A percentile compares a stretch with the other conserved stretches of the same genome.
These are phyloP conservation scores for Xenoacremonium recifei DNA, from an alignment of 2,329 filamentous ascomycete species.

Conservation along the genomic window DNA sequence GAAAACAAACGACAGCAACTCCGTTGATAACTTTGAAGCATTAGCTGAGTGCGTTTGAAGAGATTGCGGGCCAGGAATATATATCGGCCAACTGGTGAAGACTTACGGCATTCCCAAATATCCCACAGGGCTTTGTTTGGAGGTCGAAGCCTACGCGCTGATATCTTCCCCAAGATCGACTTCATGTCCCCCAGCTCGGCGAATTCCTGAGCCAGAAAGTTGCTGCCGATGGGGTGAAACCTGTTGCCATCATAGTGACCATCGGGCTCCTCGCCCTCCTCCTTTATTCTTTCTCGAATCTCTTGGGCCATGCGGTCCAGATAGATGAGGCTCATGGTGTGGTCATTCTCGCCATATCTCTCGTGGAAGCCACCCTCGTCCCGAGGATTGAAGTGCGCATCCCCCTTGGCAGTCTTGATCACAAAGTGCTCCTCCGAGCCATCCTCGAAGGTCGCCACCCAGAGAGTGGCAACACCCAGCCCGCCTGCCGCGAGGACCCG, in stretches of 20 bases:
- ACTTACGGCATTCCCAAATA: conserved; percentile 30
- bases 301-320: conserved; percentile 4
- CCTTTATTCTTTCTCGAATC: conserved; percentile 1
- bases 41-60: no score
- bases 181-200: conserved; percentile 21
- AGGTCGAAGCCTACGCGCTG: conserved; percentile 6
- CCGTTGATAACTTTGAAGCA: conserved; percentile 23
- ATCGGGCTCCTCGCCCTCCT: conserved; percentile 5
- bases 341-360: conserved; percentile 24
- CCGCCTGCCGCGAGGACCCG: conserved; percentile 28
- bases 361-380: conserved; percentile 22
- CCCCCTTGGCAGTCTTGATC: conserved; percentile 20
- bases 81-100: no score
- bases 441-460: conserved; percentile 22
- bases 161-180: conserved; percentile 13
- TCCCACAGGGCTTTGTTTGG: conserved; percentile 25
- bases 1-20: conserved; percentile 26
- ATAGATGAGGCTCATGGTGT: conserved; percentile 23
- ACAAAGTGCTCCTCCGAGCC: conserved; percentile 18
- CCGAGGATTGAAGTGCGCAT: conserved; percentile 3
- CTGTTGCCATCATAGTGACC: background rate
- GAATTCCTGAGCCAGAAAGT: conserved; percentile 26
- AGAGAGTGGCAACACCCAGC: conserved; percentile 23
- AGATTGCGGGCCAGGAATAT: no score
- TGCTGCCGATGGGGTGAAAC: conserved; percentile 3